Base-by-base conservation (phyloP, 805 yeast species). In the Ascoidea asiatica region DNA sequence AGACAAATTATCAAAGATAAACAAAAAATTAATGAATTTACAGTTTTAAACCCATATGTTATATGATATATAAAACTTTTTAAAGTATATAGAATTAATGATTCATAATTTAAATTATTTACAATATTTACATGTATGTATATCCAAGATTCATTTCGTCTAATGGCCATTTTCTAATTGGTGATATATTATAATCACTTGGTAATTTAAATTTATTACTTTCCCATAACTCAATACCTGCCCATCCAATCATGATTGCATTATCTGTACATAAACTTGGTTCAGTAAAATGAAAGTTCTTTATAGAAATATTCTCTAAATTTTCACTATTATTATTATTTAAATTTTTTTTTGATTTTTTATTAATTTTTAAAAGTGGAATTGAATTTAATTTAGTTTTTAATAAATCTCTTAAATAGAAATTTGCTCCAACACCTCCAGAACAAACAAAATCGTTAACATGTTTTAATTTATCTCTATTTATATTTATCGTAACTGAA, bases 161-260 rank as follows among this genome's bases (percentile, higher is more conserved):
- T 47, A 88, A 55, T 1, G 95, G 89, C 98, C 98, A 90, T 60
- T 78, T 85, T 41, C 87, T 66, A 1, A 76, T 65, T 1, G 95
- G 94, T n/a, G 70, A 54, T 2, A 77, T 73, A 8, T 62, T 69
- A 38, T 83, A 53, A 5, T 69, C 72, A 0, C 88, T 73, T 11
- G 69, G 53, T 7, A 62, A 36, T 1, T 51, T 52, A 5, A 48
- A 21, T 2, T 58, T 49, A 5, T 72, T 70, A 17, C 57, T 52
- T 56, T 88, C 95, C 56, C 65, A 81, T 18, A 89, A 62, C 58
- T 90, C 96, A 6, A 90, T 85, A 0, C 97, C 98, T 0, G 97
- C 95, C 79, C 94, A 86, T 1, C 96, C 98, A 43, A 92, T 92
- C 98, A 92, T 92, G 2, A 87, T 75, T 0, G 97, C 95, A 59